Base-by-base conservation (phyloP, 1,284 basidiomycete species). In the Leccinum solheimii region DNA sequence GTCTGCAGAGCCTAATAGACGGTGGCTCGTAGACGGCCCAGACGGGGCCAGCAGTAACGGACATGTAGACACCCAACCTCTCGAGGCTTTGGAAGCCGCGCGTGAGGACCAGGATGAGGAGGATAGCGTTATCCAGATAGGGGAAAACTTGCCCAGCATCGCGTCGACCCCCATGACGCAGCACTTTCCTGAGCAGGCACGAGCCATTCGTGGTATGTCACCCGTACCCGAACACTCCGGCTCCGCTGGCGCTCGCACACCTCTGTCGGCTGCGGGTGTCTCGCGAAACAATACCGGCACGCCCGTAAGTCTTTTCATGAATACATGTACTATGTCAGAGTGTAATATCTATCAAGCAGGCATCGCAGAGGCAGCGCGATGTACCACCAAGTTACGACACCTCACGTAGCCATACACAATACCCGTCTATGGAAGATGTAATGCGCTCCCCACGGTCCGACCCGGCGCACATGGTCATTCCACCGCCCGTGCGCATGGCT, bases 1-100 rank as follows among this genome's bases (percentile, higher is more conserved):
- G 49, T 59, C 72, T 11, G 32, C 59, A 9, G 63, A 72, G 16
- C 73, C 74, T 38, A 34, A 51, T 8, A 51, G 23, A 1, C 58
- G 59, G 1, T 76, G 72, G 71, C 67, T 53, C 21, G 56, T 73
- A 11, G 72, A 73, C 7, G 73, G n/a, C 16, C 58, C 65, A 0
- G 71, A 72, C 38, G 58, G 54, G 6, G 68, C 64, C 26, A 63
- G 40, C 21, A 64, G 10, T 34, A 55, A 61, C 9, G 64, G 53
- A 2, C 63, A 60, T 13, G 64, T 60, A 23, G 57, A 23, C 6
- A 10, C 26, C 5, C 62, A 51, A 40, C 64, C 53, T 38, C 5
- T 38, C 1, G 51, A 30, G 21, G 43, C 34, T n/a, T 59, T 67
- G 45, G 60, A 38, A 26, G 19, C 56, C 7, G 48, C 62, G 21